Evolutionary conservation across 176 grass and related monocot species (phyloP).

Genomic region (Oryza meyeriana): DNA sequence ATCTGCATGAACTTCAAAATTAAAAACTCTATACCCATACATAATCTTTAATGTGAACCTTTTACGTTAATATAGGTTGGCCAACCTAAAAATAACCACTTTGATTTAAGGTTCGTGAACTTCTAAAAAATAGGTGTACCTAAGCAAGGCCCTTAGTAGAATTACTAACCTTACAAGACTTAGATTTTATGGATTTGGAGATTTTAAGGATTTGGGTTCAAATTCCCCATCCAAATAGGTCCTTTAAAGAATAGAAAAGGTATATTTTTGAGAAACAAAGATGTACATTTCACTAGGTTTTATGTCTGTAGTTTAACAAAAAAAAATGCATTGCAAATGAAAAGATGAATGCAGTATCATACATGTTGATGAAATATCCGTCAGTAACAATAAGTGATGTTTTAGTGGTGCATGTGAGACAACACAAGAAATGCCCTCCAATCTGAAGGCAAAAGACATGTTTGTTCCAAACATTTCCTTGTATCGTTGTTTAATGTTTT

Average conservation of each 20-base stretch:
- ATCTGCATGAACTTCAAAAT: no score
- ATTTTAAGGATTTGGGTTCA: neutral
- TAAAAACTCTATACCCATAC: no score
- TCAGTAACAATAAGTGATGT: neutral
- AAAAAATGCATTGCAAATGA: neutral
- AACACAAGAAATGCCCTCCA: neutral
- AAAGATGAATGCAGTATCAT: neutral
- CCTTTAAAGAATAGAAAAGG: neutral
- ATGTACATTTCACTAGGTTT: conserved; percentile 8
- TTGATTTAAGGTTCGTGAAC: no score
- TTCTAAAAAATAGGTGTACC: no score
- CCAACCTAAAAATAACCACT: no score
- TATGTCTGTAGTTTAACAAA: neutral
- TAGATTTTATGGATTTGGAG: neutral
- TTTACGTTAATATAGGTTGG: no score
- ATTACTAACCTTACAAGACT: neutral
- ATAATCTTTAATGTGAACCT: no score
- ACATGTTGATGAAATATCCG: neutral
- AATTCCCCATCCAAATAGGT: neutral
- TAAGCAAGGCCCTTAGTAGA: no score
- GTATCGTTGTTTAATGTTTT: neutral
- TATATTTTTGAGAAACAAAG: neutral
- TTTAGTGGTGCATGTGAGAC: neutral
- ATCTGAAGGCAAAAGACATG: neutral
- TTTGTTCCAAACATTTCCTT: neutral